These are phyloP conservation scores for Nakazawaea siamensis DNA, from an alignment of 805 yeast genomes.

Conservation along the genomic window DNA sequence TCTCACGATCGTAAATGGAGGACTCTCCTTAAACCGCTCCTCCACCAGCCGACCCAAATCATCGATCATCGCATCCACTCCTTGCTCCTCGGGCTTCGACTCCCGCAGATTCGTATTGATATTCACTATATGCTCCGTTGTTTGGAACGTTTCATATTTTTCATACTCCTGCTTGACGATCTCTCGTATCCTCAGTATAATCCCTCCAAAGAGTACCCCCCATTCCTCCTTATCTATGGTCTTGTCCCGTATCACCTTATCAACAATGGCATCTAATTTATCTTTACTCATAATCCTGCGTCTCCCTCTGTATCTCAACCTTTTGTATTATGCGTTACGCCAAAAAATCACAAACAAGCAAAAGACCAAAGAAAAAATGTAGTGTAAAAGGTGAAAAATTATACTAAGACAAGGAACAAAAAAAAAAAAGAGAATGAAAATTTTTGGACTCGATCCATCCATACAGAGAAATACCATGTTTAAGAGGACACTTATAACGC, in stretches of 20 bases:
- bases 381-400: too few relatives aligned
- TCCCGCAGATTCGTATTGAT: slow-evolving; percentile 4
- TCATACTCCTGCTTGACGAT: slow-evolving; percentile 1
- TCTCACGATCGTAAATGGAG: slow-evolving; percentile 10
- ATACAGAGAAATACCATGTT: too few relatives aligned
- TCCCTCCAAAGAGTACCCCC: not conserved
- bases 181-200: slow-evolving; percentile 6
- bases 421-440: too few relatives aligned
- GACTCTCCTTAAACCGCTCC: slow-evolving; percentile 2
- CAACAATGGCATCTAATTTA: not conserved
- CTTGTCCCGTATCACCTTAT: not conserved
- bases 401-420: too few relatives aligned
- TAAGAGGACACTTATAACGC: not conserved
- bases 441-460: too few relatives aligned
- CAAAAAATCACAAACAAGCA: too few relatives aligned
- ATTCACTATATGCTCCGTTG: slow-evolving; percentile 6
- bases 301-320: too few relatives aligned
- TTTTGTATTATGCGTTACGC: too few relatives aligned
- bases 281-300: too few relatives aligned
- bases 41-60: not conserved
- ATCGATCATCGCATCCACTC: not conserved
- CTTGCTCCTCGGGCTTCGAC: slow-evolving; percentile 3
- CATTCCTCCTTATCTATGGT: not conserved
- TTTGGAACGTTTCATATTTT: slow-evolving; percentile 1
- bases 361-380: too few relatives aligned